Conservation (phyloP, 1,284 basidiomycete species). For the Schizophyllum commune region DNA sequence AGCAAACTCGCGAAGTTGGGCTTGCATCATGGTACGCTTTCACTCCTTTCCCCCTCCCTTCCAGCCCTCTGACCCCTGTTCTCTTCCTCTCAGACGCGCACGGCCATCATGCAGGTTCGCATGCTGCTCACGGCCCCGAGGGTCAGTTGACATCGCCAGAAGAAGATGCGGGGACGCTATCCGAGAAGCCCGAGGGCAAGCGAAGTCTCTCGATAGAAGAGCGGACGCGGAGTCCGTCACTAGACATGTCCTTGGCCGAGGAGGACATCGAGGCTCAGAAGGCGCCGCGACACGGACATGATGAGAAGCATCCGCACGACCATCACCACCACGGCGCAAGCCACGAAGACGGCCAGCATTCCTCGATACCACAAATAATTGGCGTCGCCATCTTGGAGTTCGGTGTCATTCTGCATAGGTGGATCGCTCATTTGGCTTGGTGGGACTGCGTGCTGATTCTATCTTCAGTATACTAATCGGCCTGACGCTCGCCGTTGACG, state of each 20-base stretch:
- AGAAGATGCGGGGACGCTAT: slow-evolving; percentile 4
- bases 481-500: slow-evolving; percentile 84
- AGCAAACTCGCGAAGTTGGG: slow-evolving; percentile 8
- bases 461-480: slow-evolving; percentile 73
- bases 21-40: slow-evolving; percentile 8
- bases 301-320: background rate
- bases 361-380: slow-evolving; percentile 25
- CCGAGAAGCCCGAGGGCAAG: slow-evolving; percentile 2
- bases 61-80: background rate
- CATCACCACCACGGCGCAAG: slow-evolving; percentile 3
- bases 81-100: slow-evolving; percentile 9
- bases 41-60: background rate
- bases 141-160: background rate
- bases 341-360: background rate
- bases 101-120: slow-evolving; percentile 10
- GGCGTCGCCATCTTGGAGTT: slow-evolving; percentile 14
- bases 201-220: background rate
- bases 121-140: slow-evolving; percentile 13
- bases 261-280: slow-evolving; percentile 3
- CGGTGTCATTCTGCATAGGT: slow-evolving; percentile 13
- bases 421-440: background rate
- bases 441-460: background rate
- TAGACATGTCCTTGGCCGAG: no score
- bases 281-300: background rate
- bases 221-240: background rate